Conservation (phyloP, 2,329 filamentous ascomycete genomes). For the Penicillium sp. region DNA sequence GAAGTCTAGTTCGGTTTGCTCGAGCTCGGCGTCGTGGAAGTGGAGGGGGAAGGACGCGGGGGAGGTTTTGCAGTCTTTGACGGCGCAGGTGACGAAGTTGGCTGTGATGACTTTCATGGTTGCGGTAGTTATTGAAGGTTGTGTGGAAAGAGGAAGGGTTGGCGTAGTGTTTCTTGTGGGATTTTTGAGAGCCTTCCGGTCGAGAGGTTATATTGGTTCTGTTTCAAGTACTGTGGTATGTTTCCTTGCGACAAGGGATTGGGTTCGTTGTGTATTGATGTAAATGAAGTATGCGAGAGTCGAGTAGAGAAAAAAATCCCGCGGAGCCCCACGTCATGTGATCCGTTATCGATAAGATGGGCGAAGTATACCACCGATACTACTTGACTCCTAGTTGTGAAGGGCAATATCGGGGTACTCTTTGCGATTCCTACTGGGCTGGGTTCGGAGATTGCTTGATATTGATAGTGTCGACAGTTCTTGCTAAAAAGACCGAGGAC, state of each 20-base stretch:
- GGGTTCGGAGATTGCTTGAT: background rate
- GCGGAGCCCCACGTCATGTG: slow-evolving; percentile 13
- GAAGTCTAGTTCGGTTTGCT: slow-evolving; percentile 77
- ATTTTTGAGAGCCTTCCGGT: background rate
- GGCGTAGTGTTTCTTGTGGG: background rate
- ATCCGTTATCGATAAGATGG: slow-evolving; percentile 8
- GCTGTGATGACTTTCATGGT: slow-evolving; percentile 91
- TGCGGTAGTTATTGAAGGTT: background rate
- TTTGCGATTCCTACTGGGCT: background rate
- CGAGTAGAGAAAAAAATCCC: slow-evolving; percentile 1
- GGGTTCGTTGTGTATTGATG: background rate
- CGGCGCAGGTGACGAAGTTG: slow-evolving; percentile 95
- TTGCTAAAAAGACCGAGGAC: background rate
- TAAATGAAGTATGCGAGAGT: background rate
- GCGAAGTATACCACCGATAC: background rate
- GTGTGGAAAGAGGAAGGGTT: background rate
- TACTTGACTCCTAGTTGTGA: background rate
- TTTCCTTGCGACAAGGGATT: background rate
- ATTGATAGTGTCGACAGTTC: background rate
- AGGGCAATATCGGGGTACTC: background rate
- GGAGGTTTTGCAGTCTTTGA: slow-evolving; percentile 88
- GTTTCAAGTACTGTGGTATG: background rate
- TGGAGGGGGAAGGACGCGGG: slow-evolving; percentile 84
- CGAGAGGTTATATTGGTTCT: background rate
- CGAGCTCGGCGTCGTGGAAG: slow-evolving; percentile 87